Conservation (phyloP, 1,139 yeast species). For the Yamadazyma sp. region DNA sequence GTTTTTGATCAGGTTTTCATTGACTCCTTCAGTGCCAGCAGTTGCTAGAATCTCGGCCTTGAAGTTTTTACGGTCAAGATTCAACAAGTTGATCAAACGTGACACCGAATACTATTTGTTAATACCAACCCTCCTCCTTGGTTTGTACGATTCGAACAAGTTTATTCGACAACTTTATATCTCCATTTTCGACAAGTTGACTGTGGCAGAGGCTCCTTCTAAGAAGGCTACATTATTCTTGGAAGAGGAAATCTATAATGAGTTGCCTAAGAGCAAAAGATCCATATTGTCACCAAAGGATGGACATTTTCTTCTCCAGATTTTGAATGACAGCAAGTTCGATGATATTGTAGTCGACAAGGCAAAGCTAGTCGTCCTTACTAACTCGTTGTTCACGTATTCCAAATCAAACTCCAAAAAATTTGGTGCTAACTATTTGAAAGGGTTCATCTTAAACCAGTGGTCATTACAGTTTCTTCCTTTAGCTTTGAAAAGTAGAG, state of each 20-base stretch:
- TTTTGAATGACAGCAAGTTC: slow-evolving; percentile 29
- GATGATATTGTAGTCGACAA: slow-evolving; percentile 34
- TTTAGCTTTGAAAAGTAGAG: slow-evolving; percentile 31
- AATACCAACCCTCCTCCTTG: slow-evolving; percentile 38
- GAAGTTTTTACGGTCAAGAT: slow-evolving; percentile 23
- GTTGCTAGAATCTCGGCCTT: slow-evolving; percentile 53
- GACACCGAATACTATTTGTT: slow-evolving; percentile 32
- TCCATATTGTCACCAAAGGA: slow-evolving; percentile 70
- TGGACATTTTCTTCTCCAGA: slow-evolving; percentile 46
- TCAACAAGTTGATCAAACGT: slow-evolving; percentile 27
- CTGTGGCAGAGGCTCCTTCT: slow-evolving; percentile 17
- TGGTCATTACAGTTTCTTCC: slow-evolving; percentile 38
- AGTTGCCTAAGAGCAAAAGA: slow-evolving; percentile 34
- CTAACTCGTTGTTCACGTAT: slow-evolving; percentile 30
- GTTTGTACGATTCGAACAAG: slow-evolving; percentile 31
- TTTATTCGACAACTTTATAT: slow-evolving; percentile 28
- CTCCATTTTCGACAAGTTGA: slow-evolving; percentile 23
- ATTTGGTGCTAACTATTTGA: slow-evolving; percentile 35
- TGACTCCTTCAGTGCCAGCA: slow-evolving; percentile 58
- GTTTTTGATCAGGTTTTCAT: slow-evolving; percentile 56
- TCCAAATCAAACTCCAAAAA: slow-evolving; percentile 34
- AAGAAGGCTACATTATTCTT: slow-evolving; percentile 28
- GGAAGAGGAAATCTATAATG: slow-evolving; percentile 46
- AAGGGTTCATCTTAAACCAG: slow-evolving; percentile 43
- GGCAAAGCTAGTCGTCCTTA: slow-evolving; percentile 24